phyloP scores from a whole-genome alignment of 2,329 filamentous ascomycete species.

The Penicillium olsonii region DNA sequence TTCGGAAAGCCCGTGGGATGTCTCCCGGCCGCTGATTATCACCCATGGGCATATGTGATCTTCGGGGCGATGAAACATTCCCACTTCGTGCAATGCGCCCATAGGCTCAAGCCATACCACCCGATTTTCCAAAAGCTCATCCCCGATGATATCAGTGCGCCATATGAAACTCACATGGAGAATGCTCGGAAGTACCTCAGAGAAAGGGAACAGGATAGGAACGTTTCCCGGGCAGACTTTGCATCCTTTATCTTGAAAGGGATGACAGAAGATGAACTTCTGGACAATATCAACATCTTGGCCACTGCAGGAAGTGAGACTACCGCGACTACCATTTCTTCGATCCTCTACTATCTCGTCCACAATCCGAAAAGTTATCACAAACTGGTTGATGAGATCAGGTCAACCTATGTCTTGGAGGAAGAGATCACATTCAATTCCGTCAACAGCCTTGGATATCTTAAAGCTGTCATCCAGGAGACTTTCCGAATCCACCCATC shows the following conservation, averaged over 20 bases:
- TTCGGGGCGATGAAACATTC: slow-evolving; percentile 14
- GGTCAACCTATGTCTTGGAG: background rate
- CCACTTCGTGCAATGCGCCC: slow-evolving; percentile 4
- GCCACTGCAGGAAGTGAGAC: background rate
- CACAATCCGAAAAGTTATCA: slow-evolving; percentile 2
- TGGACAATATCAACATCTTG: slow-evolving; percentile 7
- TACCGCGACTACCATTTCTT: background rate
- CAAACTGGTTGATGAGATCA: slow-evolving; percentile 4
- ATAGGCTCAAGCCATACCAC: slow-evolving; percentile 10
- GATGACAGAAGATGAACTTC: slow-evolving; percentile 7
- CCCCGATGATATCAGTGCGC: background rate
- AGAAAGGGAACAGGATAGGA: background rate
- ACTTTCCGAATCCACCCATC: slow-evolving; percentile 8
- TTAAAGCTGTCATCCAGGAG: slow-evolving; percentile 9
- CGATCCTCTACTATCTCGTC: slow-evolving; percentile 6
- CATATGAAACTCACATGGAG: background rate
- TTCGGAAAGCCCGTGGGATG: slow-evolving; percentile 25
- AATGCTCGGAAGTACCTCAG: background rate
- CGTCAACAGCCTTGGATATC: slow-evolving; percentile 1
- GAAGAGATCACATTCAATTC: slow-evolving; percentile 7
- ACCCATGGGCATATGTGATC: slow-evolving; percentile 29
- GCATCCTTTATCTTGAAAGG: background rate
- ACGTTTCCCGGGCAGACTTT: background rate
- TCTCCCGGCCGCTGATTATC: slow-evolving; percentile 17
- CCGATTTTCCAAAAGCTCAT: background rate